Evolutionary conservation across 2,329 filamentous ascomycete species (phyloP), one percentile per base, ranked within the genome.

Genomic region (Neopestalotiopsis sp.): DNA sequence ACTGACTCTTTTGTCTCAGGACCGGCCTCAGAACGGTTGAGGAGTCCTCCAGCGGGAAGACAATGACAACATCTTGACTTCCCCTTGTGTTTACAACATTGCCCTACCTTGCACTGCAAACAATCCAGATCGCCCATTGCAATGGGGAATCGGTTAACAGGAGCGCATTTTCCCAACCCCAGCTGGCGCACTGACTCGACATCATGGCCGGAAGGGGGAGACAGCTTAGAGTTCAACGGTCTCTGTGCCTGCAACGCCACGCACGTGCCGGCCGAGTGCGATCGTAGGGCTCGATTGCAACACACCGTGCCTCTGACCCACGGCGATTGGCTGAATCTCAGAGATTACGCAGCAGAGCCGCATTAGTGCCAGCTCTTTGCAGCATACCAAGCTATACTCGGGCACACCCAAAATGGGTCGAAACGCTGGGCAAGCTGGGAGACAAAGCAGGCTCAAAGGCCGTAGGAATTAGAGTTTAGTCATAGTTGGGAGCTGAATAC

Each of bases 171-270:
- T 53, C 45, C n/a, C 14, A 53, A 53, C 45, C 45, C 45, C 45
- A 20, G 45, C 17, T 7, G 2, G 34, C 9, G 14, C 45, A n/a
- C 45, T 53, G 45, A 53, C 45, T 53, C 45, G 45, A 53, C 45
- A 17, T 20, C 45, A 53, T 53, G 17, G 45, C 45, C 45, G n/a
- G 45, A 53, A 53, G 45, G 45, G 45, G n/a, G 45, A 6, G 6
- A 53, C 45, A n/a, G 9, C 17, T n/a, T n/a, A 20, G 45, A 53
- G 45, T 53, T 53, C 45, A 53, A 53, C 45, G n/a, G 45, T 53
- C 45, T 53, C 45, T 53, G 45, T 53, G 45, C 45, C 45, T 53
- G 45, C 45, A 53, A 53, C 45, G 45, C 45, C 45, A 53, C n/a
- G 5, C 45, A 53, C 45, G 45, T 53, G 45, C 9, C n/a, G 45